phyloP scores from a whole-genome alignment of 2,329 filamentous ascomycete genomes.

The Cucurbitaria berberidis region DNA sequence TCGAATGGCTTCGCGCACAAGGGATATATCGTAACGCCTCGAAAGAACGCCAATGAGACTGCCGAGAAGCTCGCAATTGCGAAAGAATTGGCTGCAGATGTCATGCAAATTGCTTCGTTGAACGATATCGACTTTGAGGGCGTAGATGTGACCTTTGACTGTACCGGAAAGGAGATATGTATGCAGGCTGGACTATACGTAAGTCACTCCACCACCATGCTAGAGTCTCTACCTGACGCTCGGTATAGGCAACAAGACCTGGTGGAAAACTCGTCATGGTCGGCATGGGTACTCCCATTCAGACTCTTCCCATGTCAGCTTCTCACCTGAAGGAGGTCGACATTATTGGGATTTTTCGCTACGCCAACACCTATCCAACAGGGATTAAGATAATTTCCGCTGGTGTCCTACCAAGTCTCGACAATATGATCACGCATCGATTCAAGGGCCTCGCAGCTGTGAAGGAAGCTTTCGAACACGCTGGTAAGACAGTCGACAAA shows the following conservation, averaged over 20 bases:
- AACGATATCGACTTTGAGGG: slow-evolving; percentile 48
- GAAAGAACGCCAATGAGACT: slow-evolving; percentile 33
- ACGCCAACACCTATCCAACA: slow-evolving; percentile 61
- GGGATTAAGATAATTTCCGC: slow-evolving; percentile 60
- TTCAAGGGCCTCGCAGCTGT: slow-evolving; percentile 55
- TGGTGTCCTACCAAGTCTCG: slow-evolving; percentile 57
- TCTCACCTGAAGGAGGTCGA: slow-evolving; percentile 64
- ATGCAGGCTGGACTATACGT: slow-evolving; percentile 53
- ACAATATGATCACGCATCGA: slow-evolving; percentile 61
- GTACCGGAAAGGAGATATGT: slow-evolving; percentile 52
- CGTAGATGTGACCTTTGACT: slow-evolving; percentile 51
- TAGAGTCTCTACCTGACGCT: slow-evolving; percentile 16
- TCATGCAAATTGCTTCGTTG: slow-evolving; percentile 46
- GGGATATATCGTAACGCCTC: slow-evolving; percentile 43
- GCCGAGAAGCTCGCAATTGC: slow-evolving; percentile 42
- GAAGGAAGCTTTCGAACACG: slow-evolving; percentile 59
- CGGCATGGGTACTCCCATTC: slow-evolving; percentile 63
- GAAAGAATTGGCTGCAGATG: slow-evolving; percentile 44
- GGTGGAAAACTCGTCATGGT: slow-evolving; percentile 62
- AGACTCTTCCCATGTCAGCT: slow-evolving; percentile 60
- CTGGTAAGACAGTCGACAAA: slow-evolving; percentile 59
- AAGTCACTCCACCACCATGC: slow-evolving; percentile 17
- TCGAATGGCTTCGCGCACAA: slow-evolving; percentile 49
- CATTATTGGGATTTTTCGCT: slow-evolving; percentile 64
- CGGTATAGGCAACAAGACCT: slow-evolving; percentile 50